phyloP scores from a whole-genome alignment of 2,329 filamentous ascomycete species.

The Hypoxylon sp. region DNA sequence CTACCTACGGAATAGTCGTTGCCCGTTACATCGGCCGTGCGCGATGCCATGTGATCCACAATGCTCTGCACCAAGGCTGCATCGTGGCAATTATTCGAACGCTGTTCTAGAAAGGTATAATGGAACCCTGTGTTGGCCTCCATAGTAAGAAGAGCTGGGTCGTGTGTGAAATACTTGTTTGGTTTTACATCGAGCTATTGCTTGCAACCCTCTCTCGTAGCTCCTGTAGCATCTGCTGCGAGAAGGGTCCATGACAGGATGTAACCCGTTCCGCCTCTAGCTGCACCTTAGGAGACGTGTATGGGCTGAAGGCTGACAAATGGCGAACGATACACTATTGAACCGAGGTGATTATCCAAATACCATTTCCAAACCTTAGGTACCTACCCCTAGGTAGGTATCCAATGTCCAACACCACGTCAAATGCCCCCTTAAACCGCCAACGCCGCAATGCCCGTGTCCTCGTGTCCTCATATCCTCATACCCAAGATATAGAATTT shows the following conservation, averaged over 20 bases:
- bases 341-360: conserved; percentile 30
- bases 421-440: conserved; percentile 29
- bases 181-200: conserved; percentile 14
- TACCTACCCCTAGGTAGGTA: background rate
- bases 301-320: conserved; percentile 9
- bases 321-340: conserved; percentile 25
- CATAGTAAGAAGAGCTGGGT: conserved; percentile 25
- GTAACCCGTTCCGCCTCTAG: conserved; percentile 15
- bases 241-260: conserved; percentile 23
- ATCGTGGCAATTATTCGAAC: conserved; percentile 26
- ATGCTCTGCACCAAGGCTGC: conserved; percentile 26
- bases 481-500: conserved; percentile 16
- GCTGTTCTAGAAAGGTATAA: conserved; percentile 33
- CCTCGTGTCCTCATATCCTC: background rate
- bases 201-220: conserved; percentile 18
- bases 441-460: conserved; percentile 30
- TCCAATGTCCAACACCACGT: conserved; percentile 26
- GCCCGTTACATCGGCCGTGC: conserved; percentile 24
- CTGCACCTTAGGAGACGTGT: conserved; percentile 9
- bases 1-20: conserved; percentile 2
- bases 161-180: conserved; percentile 15
- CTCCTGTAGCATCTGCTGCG: conserved; percentile 22
- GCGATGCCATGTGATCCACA: conserved; percentile 17
- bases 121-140: conserved; percentile 3
- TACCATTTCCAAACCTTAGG: conserved; percentile 4